These are phyloP conservation scores for Tagetes patula DNA, from an alignment of 129 eudicot genomes.

Conservation along the genomic window DNA sequence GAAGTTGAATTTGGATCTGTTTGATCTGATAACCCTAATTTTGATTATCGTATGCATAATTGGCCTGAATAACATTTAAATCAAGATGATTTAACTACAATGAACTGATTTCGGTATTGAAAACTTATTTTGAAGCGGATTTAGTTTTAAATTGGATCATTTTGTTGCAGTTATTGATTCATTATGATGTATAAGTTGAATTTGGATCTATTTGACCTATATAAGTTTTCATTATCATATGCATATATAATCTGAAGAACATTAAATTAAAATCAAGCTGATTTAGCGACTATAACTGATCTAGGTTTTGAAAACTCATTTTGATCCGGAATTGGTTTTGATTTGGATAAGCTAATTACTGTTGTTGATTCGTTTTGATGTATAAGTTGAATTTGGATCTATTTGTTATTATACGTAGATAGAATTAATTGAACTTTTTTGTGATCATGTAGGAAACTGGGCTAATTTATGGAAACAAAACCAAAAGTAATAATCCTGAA, in stretches of 20 bases:
- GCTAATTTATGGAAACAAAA: slow-evolving; percentile 58
- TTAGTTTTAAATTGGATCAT: background rate
- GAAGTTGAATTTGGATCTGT: too few species aligned
- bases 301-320: background rate
- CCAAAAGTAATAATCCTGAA: slow-evolving; percentile 35
- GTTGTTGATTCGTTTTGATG: background rate
- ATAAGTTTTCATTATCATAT: too few species aligned
- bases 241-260: too few species aligned
- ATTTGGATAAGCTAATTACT: background rate
- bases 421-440: background rate
- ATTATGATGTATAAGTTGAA: background rate
- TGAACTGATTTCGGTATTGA: background rate
- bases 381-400: background rate
- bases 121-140: background rate
- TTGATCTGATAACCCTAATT: too few species aligned
- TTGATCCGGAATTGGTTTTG: slow-evolving; percentile 13
- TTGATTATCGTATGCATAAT: too few species aligned
- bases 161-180: background rate
- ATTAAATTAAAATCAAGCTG: background rate
- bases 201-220: background rate
- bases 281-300: background rate
- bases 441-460: slow-evolving; percentile 50
- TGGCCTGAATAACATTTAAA: too few species aligned
- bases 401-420: background rate
- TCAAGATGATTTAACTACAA: background rate